Conservation (phyloP, 2,329 filamentous ascomycete genomes). For the Falciphora oryzae region DNA sequence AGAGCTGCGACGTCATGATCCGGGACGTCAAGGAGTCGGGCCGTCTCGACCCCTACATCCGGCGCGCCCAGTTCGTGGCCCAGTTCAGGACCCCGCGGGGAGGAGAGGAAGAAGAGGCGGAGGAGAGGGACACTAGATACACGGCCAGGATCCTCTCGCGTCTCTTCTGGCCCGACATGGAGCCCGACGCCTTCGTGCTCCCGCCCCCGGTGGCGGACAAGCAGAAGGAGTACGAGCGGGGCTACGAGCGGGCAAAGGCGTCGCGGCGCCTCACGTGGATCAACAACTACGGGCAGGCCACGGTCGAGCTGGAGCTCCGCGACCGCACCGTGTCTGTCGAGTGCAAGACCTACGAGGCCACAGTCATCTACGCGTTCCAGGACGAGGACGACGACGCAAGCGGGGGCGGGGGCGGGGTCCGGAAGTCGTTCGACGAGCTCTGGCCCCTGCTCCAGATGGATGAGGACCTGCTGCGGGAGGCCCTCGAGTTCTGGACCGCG, state of each 20-base stretch:
- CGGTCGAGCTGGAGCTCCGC: constrained; percentile 73
- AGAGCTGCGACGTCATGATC: constrained; percentile 96
- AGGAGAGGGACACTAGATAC: constrained; percentile 32
- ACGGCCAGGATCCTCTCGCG: constrained; percentile 85
- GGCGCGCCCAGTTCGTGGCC: constrained; percentile 35
- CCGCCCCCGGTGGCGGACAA: constrained; percentile 52
- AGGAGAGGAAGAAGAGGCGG: not conserved
- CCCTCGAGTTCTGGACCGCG: constrained; percentile 66
- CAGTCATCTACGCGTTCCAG: constrained; percentile 80
- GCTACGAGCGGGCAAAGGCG: constrained; percentile 75
- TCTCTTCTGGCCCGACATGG: constrained; percentile 85
- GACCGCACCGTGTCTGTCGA: constrained; percentile 71
- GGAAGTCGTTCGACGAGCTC: constrained; percentile 46
- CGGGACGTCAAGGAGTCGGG: constrained; percentile 83
- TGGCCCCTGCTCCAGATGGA: constrained; percentile 61
- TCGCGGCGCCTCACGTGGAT: constrained; percentile 87
- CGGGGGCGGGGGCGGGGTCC: constrained; percentile 18
- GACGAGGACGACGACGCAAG: constrained; percentile 30
- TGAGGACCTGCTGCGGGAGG: constrained; percentile 61
- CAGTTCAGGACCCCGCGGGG: constrained; percentile 8
- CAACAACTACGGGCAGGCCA: constrained; percentile 72
- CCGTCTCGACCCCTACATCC: constrained; percentile 63
- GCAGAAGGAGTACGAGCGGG: constrained; percentile 65
- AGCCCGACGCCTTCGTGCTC: constrained; percentile 49
- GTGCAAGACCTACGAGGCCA: constrained; percentile 78